Evolutionary conservation across 139 green algal species (phyloP).

Genomic region (Zygnema cylindricum): DNA sequence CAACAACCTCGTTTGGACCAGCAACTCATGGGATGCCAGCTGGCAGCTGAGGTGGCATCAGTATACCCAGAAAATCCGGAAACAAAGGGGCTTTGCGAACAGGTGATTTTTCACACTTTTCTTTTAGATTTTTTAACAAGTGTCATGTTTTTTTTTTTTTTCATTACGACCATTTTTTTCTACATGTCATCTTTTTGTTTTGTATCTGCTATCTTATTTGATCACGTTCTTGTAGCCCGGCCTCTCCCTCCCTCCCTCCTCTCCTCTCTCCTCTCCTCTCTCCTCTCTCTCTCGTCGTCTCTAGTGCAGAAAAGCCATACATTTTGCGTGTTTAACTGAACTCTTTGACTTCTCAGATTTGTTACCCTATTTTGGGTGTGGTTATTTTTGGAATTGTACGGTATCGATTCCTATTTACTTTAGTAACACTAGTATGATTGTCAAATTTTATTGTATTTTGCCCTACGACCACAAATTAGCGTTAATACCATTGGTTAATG

Average conservation of each 20-base stretch:
- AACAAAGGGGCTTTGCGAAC: neutral
- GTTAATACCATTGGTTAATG: no score
- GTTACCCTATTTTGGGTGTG: no score
- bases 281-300: neutral
- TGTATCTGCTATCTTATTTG: neutral
- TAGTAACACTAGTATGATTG: no score
- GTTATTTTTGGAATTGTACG: no score
- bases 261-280: neutral
- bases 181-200: neutral
- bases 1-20: neutral
- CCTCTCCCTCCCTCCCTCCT: neutral
- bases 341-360: no score
- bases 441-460: no score
- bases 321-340: no score
- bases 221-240: neutral
- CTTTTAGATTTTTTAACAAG: neutral
- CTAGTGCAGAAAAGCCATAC: neutral
- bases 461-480: no score
- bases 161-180: neutral
- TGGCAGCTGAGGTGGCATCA: constrained; percentile 1
- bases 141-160: neutral
- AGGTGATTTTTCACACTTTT: neutral
- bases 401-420: no score
- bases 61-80: neutral
- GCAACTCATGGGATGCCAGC: constrained; percentile 7